These are phyloP conservation scores for Perkinsus olseni DNA, from an alignment of 169 alveolate species.

Conservation along the genomic window DNA sequence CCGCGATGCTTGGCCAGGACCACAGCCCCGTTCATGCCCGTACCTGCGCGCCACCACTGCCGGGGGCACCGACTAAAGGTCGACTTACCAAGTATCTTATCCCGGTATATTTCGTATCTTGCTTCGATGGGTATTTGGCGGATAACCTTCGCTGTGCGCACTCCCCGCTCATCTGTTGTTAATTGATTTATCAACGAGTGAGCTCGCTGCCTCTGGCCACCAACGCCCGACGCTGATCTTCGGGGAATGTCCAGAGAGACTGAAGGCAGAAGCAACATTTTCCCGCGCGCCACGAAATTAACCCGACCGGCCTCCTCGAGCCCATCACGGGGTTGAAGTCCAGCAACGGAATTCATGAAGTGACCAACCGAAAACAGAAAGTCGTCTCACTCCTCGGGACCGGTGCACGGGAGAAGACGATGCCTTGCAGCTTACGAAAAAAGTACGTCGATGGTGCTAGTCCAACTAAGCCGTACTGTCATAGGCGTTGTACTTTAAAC, in stretches of 20 bases:
- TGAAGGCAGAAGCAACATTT: neutral
- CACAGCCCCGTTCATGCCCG: constrained; percentile 3
- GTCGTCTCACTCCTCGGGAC: no score
- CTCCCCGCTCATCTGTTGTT: neutral
- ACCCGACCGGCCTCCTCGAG: no score
- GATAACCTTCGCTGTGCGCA: neutral
- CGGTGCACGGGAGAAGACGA: no score
- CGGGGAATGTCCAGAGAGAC: neutral
- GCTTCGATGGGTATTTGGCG: neutral
- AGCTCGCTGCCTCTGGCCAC: neutral
- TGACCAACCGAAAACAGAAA: no score
- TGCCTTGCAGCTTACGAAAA: no score
- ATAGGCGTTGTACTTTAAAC: no score
- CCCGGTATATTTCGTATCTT: neutral
- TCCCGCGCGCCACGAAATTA: neutral
- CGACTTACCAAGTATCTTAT: neutral
- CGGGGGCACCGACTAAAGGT: neutral
- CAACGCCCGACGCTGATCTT: neutral
- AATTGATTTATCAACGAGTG: neutral
- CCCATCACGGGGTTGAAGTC: no score
- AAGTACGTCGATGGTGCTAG: no score
- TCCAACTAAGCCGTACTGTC: no score
- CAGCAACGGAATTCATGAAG: no score
- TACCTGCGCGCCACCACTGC: neutral
- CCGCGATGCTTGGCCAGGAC: neutral